Evolutionary conservation across 495 filamentous ascomycete species (phyloP), one percentile per base, ranked within the genome.

Genomic region (Aspergillus kassunensis): DNA sequence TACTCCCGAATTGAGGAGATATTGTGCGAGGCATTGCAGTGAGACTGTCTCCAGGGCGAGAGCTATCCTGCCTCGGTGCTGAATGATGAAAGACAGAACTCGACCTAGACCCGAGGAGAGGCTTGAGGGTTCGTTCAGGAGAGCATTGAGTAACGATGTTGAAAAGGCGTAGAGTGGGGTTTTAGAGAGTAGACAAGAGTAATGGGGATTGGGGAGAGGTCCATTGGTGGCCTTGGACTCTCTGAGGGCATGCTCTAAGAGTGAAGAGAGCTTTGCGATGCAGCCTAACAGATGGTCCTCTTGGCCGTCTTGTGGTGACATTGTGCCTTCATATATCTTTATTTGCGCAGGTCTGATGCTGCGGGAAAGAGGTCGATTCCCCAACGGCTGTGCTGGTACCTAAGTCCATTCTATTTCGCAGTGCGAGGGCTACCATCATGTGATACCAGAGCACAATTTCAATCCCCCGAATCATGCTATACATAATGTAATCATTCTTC

Each of bases 351-450:
- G 18, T 23, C 12, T 34, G 29, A 15, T 25, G 31, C 11, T 35
- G 44, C 3, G 13, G 31, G 23, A 36, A 45, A 45, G 42, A n/a
- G n/a, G n/a, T n/a, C n/a, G n/a, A n/a, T n/a, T n/a, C n/a, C n/a
- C n/a, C n/a, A n/a, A n/a, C n/a, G n/a, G n/a, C n/a, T n/a, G n/a
- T n/a, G n/a, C n/a, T n/a, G n/a, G n/a, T n/a, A n/a, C n/a, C n/a
- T n/a, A n/a, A n/a, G n/a, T n/a, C n/a, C n/a, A n/a, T n/a, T n/a
- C n/a, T n/a, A n/a, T n/a, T n/a, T n/a, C n/a, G n/a, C n/a, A n/a
- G n/a, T n/a, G n/a, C n/a, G n/a, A n/a, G n/a, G 24, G 16, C 45
- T 34, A 8, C 45, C 45, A 39, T 49, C 45, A 49, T 49, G 45
- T 49, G 45, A 49, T 39, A 19, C 9, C 21, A 27, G 12, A 9